Evolutionary conservation across 2,329 filamentous ascomycete species (phyloP).

Genomic region (Trichoderma cornu-damae): DNA sequence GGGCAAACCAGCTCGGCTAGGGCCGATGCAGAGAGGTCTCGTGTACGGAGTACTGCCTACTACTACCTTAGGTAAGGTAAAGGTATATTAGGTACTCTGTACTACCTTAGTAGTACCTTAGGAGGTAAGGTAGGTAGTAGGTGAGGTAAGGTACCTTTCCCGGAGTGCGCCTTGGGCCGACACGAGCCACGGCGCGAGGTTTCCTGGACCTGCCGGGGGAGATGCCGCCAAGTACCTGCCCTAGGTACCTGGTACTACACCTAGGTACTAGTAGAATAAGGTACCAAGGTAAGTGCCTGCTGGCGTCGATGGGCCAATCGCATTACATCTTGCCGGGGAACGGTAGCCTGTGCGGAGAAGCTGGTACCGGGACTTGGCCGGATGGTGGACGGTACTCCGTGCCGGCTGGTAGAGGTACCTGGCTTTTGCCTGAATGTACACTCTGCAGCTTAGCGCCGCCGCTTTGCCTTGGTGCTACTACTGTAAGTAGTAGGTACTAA

Average conservation of each 20-base stretch:
- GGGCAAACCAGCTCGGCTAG: not conserved
- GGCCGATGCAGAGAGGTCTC: not conserved
- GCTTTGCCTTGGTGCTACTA: not conserved
- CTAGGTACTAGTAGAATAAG: too few relatives aligned
- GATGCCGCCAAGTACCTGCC: not conserved
- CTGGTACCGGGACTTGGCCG: not conserved
- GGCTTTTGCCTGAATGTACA: not conserved
- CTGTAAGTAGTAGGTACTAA: not conserved
- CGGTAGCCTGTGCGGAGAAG: constrained; percentile 9
- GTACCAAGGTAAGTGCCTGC: too few relatives aligned
- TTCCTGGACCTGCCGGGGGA: not conserved
- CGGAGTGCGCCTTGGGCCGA: too few relatives aligned
- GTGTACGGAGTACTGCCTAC: not conserved
- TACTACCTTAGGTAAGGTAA: too few relatives aligned
- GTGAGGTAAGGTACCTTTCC: too few relatives aligned
- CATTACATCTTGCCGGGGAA: constrained; percentile 1
- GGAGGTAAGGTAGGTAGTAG: too few relatives aligned
- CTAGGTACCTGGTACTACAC: too few relatives aligned
- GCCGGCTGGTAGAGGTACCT: not conserved
- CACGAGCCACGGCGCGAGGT: not conserved
- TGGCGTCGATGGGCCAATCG: not conserved
- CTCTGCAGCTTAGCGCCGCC: not conserved
- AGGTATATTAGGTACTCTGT: too few relatives aligned
- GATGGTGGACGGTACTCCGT: not conserved
- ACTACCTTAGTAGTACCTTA: too few relatives aligned